Evolutionary conservation across 2,329 filamentous ascomycete species (phyloP).

Genomic region (Biscogniauxia sp.): DNA sequence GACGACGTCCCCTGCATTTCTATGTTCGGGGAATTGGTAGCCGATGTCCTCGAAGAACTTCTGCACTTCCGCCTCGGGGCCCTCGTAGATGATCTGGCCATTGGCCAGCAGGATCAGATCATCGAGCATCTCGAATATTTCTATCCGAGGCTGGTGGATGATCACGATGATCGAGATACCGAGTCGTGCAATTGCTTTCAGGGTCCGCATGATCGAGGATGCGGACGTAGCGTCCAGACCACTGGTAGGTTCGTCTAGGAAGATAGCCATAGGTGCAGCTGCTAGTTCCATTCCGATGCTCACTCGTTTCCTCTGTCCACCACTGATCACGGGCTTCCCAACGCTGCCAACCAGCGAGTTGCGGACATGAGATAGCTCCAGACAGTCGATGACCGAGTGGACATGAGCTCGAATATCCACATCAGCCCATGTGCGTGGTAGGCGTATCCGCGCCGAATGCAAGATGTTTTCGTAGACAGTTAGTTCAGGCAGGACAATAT

Average conservation of each 20-base stretch:
- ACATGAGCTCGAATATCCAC: conserved; percentile 51
- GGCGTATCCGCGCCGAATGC: conserved; percentile 53
- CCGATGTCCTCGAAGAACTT: conserved; percentile 52
- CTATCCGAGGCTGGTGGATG: conserved; percentile 58
- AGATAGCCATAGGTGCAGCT: conserved; percentile 54
- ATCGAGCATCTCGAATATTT: conserved; percentile 59
- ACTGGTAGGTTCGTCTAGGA: conserved; percentile 53
- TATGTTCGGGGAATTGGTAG: conserved; percentile 47
- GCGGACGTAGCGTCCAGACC: conserved; percentile 55
- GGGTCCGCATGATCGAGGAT: conserved; percentile 52
- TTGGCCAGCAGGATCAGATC: conserved; percentile 53
- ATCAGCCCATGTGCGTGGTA: conserved; percentile 51
- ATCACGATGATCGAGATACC: conserved; percentile 58
- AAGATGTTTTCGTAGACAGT: conserved; percentile 62
- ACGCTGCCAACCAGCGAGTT: conserved; percentile 51
- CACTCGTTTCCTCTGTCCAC: conserved; percentile 57
- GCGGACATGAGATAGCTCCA: conserved; percentile 51
- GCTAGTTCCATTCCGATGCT: conserved; percentile 59
- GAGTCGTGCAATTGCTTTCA: conserved; percentile 51
- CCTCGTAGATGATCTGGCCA: conserved; percentile 55
- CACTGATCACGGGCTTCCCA: conserved; percentile 51
- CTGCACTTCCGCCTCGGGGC: conserved; percentile 41
- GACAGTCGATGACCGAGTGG: conserved; percentile 53
- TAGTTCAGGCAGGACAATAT: conserved; percentile 57
- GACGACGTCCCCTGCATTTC: conserved; percentile 56